Evolutionary conservation across 495 filamentous ascomycete genomes (phyloP), one percentile per base, ranked within the genome.

Genomic region (Delitschia confertaspora): DNA sequence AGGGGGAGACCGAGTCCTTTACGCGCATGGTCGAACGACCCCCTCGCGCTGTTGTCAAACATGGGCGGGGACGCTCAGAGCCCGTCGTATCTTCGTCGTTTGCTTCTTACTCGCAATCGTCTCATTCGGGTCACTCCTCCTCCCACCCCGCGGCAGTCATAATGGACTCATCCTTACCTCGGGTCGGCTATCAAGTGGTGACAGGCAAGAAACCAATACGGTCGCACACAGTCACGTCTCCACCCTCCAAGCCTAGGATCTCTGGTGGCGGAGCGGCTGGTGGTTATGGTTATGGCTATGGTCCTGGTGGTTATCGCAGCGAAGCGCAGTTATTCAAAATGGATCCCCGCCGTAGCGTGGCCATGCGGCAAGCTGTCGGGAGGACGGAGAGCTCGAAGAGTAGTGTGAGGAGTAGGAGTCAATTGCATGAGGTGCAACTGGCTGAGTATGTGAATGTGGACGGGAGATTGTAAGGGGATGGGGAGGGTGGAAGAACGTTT

Each of bases 361-460:
- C 47, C 22, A 47, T 42, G 32, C 11, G 50, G 35, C 47, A 45
- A 27, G 42, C 33, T 18, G 36, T 51, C n/a, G n/a, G n/a, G 2
- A 27, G 42, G 21, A 34, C 42, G 9, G 38, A 32, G 7, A 55
- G 52, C 31, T 22, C 30, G 20, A 40, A 32, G 32, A 55, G 47
- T 31, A 50, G 52, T 20, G n/a, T 39, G 7, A 42, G 52, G 31
- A 6, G 37, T 9, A 42, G 33, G 38, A 55, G 52, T 27, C 46
- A 49, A 41, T 24, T 55, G 13, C 36, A 41, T 39, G 52, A 55
- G 42, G 47, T 55, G 23, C 36, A 50, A 22, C 22, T 38, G 30
- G 47, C 38, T 14, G 47, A 56, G 19, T 51, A 56, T 17, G 47
- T 29, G 13, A 25, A 29, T 42, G 18, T 47, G 19, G 50, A 48